Evolutionary conservation across 805 yeast genomes (phyloP), one percentile per base, ranked within the genome.

Genomic region (Hanseniaspora singularis): DNA sequence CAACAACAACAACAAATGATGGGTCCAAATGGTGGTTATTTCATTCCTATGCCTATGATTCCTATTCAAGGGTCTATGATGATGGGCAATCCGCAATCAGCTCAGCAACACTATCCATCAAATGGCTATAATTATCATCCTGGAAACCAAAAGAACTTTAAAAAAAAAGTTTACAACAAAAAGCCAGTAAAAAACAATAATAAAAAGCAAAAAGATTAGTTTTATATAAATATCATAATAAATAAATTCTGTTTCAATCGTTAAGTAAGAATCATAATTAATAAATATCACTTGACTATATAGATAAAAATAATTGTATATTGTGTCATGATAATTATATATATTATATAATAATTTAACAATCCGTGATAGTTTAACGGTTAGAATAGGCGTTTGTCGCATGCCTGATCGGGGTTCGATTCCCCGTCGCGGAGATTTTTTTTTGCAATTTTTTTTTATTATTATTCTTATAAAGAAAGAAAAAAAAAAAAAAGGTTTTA

Each of bases 391-490:
- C 50, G 50, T 23, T 47, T 47, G 50, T 47, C 50, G 50, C 50
- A 23, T 47, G 50, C 50, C 50, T 34, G 50, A 47, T 47, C 50
- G 50, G 50, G 50, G 50, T 47, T 47, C 50, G 50, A 47, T 47
- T 47, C 50, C 50, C 50, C 50, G 50, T 47, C 50, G 46, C 50
- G 50, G 50, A 47, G 50, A 16, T 32, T 41, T 11, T n/a, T 28
- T 47, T 40, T 46, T 47, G n/a, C 10, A 2, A 27, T 23, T 32
- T 23, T 7, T 2, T 5, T 24, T 12, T 11, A 24, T 23, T 18
- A 10, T 32, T n/a, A 10, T 24, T 24, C 18, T n/a, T n/a, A n/a
- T n/a, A n/a, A n/a, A n/a, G n/a, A n/a, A n/a, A n/a, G n/a, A n/a
- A n/a, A n/a, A n/a, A n/a, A n/a, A n/a, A n/a, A n/a, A n/a, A n/a